Percentiles rank a stretch among this genome's conserved stretches.
phyloP scores from a whole-genome alignment of 1,139 yeast species.

The Pichia sp. region DNA sequence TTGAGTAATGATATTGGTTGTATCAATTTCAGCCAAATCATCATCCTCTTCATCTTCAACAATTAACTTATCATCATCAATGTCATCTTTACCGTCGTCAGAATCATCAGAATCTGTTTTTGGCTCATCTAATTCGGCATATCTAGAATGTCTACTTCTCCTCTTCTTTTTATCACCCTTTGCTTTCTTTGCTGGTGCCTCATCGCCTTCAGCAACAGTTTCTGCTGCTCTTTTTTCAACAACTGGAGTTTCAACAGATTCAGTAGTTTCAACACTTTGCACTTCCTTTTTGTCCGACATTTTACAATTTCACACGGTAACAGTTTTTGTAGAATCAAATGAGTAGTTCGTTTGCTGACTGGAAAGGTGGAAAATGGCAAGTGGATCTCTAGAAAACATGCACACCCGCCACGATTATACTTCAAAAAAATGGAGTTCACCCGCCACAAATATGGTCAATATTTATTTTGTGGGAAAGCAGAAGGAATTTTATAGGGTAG shows the following conservation, averaged over 20 bases:
- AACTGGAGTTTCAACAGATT: background rate
- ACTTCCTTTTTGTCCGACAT: constrained; percentile 6
- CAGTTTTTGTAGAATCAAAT: too few species aligned
- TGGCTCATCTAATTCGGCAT: constrained; percentile 38
- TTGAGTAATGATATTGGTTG: constrained; percentile 70
- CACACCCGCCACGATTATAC: background rate
- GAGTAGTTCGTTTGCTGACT: too few species aligned
- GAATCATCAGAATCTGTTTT: constrained; percentile 31
- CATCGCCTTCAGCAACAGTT: constrained; percentile 16
- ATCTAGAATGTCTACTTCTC: constrained; percentile 41
- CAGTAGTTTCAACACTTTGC: background rate
- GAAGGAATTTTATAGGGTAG: background rate
- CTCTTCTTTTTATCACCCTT: constrained; percentile 30
- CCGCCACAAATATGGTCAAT: background rate
- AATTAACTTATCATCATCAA: constrained; percentile 49
- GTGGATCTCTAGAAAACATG: background rate
- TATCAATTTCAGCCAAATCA: constrained; percentile 76
- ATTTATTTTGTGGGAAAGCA: too few species aligned
- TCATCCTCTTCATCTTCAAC: constrained; percentile 70
- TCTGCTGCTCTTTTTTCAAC: constrained; percentile 10
- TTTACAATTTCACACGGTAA: background rate
- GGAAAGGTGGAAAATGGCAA: background rate
- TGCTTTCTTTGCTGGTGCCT: constrained; percentile 12
- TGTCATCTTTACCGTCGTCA: constrained; percentile 43
- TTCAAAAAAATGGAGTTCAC: background rate